Evolutionary conservation across 2,329 filamentous ascomycete species (phyloP), one percentile per base, ranked within the genome.

Genomic region (Trichothecium sympodiale): DNA sequence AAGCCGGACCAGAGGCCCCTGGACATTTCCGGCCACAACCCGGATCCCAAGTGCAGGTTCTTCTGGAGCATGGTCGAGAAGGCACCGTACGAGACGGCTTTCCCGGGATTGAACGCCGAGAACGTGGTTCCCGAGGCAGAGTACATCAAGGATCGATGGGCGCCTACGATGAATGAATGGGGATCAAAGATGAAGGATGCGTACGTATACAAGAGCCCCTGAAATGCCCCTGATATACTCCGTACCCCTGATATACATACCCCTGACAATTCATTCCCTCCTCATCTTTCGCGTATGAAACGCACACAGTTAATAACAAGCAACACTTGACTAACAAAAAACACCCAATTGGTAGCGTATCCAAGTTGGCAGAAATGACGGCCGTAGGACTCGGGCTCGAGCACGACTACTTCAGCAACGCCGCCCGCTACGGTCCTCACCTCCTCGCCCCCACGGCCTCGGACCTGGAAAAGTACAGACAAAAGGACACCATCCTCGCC

Each of bases 41-140:
- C 73, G 0, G 73, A 77, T 38, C 73, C 73, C 28, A 77, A 77
- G 54, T 76, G 71, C 46, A 63, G 73, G 30, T 77, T 77, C 60
- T 77, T 77, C 52, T 77, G 73, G 73, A 58, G 68, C 41, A 74
- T 77, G 68, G 64, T 59, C 9, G 67, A 74, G 46, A 39, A 44
- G 35, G 65, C 70, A 17, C 71, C 72, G 0, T 73, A 71, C 41
- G 52, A 62, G 50, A 75, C 72, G 1, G 47, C 61, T 39, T 77
- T 75, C 41, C 71, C 71, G 1, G 64, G 59, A 0, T 52, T 77
- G 14, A 75, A 76, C 38, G 68, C 72, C 1, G 45, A 55, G 3
- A 77, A 77, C 15, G 61, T 77, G 23, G 61, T 66, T 4, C 73
- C 73, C 0, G 59, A 63, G n/a, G 62, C 62, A 14, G 50, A 57